A percentile compares a stretch with the other conserved stretches of the same genome.
Evolutionary conservation across 2,329 filamentous ascomycete genomes (phyloP).

Genomic region (Penicillium sp.): DNA sequence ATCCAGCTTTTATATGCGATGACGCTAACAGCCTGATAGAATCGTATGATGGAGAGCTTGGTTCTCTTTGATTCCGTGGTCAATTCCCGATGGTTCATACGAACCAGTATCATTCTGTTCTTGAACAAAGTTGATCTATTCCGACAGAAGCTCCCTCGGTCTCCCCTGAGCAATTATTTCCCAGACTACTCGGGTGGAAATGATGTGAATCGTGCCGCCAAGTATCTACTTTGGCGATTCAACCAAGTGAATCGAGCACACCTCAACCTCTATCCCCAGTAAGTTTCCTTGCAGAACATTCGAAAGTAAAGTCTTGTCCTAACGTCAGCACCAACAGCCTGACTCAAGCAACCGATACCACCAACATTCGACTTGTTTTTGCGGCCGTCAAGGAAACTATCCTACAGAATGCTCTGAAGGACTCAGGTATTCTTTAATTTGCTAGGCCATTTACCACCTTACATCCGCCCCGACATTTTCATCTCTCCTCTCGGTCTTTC

Average conservation of each 20-base stretch:
- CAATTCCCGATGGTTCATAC: conserved; percentile 98
- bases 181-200: conserved; percentile 97
- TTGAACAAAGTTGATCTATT: conserved; percentile 99
- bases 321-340: conserved; percentile 65
- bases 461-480: not conserved
- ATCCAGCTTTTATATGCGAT: not conserved
- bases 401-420: conserved; percentile 94
- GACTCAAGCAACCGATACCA: conserved; percentile 97
- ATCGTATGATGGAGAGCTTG: conserved; percentile 99
- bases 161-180: conserved; percentile 91
- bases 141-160: conserved; percentile 87
- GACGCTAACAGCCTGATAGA: conserved; percentile 54
- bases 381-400: conserved; percentile 99
- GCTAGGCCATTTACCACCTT: not conserved
- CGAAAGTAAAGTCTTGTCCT: not conserved
- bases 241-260: conserved; percentile 98
- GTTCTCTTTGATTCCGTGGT: conserved; percentile 97
- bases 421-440: conserved; percentile 78
- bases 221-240: conserved; percentile 96
- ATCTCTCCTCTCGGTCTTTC: not conserved
- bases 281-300: conserved; percentile 47
- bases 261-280: conserved; percentile 97
- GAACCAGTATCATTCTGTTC: conserved; percentile 97
- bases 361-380: conserved; percentile 96
- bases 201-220: conserved; percentile 96